phyloP scores from a whole-genome alignment of 2,329 filamentous ascomycete species.

The Ambrosiella beaveri region DNA sequence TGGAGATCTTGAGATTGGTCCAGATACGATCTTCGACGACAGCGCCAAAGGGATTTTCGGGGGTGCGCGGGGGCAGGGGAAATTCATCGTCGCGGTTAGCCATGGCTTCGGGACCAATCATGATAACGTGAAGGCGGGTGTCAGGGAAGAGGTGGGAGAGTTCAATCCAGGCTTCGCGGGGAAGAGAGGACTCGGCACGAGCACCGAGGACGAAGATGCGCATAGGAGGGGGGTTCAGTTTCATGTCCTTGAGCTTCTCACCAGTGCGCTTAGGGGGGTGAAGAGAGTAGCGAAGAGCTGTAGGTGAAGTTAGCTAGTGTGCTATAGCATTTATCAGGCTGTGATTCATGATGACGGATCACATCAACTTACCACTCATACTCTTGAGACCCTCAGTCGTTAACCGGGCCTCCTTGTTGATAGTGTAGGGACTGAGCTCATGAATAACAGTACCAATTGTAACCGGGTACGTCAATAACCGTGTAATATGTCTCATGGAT shows the following conservation, averaged over 20 bases:
- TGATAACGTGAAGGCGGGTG: conserved; percentile 74
- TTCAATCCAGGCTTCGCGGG: conserved; percentile 85
- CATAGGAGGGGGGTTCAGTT: conserved; percentile 70
- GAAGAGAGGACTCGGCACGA: conserved; percentile 90
- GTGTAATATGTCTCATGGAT: conserved; percentile 80
- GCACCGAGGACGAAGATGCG: conserved; percentile 87
- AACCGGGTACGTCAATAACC: conserved; percentile 81
- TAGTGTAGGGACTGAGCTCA: conserved; percentile 81
- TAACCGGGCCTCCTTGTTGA: conserved; percentile 56
- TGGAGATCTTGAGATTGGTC: conserved; percentile 86
- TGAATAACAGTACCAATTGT: conserved; percentile 85
- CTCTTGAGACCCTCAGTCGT: conserved; percentile 85
- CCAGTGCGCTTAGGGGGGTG: conserved; percentile 69
- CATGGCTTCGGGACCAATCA: conserved; percentile 95
- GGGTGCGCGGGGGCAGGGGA: conserved; percentile 69
- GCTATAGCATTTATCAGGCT: not conserved
- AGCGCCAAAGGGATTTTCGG: conserved; percentile 81
- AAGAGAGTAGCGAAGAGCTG: conserved; percentile 80
- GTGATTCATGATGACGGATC: not conserved
- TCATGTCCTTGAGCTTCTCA: conserved; percentile 57
- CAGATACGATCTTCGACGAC: conserved; percentile 82
- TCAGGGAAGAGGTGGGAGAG: conserved; percentile 89
- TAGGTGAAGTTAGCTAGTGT: conserved; percentile 5
- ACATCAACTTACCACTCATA: conserved; percentile 53
- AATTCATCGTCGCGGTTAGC: conserved; percentile 84